Percentiles rank a stretch among this genome's conserved stretches.
Evolutionary conservation across 176 grass and related monocot genomes (phyloP).

Genomic region (Triticum turgidum): DNA sequence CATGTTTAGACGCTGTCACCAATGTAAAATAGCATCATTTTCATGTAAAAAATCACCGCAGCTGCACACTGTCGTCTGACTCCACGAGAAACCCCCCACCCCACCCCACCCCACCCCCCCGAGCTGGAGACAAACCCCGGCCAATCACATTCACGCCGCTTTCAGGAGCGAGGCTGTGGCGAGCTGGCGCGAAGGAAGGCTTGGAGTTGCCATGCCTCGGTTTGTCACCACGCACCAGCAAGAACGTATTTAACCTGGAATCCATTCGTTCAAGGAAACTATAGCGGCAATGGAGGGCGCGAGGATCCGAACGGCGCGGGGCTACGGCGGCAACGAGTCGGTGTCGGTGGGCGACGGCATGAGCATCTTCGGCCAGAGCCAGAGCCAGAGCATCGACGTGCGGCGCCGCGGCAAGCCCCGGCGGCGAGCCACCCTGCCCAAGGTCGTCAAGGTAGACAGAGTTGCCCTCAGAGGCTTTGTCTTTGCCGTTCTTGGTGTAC

Average conservation of each 20-base stretch:
- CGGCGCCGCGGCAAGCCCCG: slow-evolving; percentile 46
- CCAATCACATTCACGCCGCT: neutral
- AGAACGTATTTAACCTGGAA: neutral
- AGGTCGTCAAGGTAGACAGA: slow-evolving; percentile 40
- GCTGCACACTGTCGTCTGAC: slow-evolving; percentile 3
- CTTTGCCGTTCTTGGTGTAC: neutral
- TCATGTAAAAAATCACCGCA: neutral
- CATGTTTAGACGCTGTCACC: neutral
- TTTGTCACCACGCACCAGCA: neutral
- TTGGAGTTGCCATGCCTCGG: neutral
- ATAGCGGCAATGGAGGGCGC: slow-evolving; percentile 31
- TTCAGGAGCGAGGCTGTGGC: neutral
- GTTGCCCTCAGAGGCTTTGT: too few species aligned
- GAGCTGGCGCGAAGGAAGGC: neutral
- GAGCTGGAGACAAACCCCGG: neutral
- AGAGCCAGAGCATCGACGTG: slow-evolving; percentile 51
- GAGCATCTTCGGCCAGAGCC: slow-evolving; percentile 55
- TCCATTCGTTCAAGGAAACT: neutral
- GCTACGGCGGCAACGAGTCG: neutral
- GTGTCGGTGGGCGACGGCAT: slow-evolving; percentile 65
- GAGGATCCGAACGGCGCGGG: neutral
- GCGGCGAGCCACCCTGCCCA: slow-evolving; percentile 19
- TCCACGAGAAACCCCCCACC: slow-evolving; percentile 4
- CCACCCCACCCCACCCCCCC: too few species aligned
- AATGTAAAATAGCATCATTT: neutral